Percentiles rank a stretch among this genome's conserved stretches.
phyloP scores from a whole-genome alignment of 2,329 filamentous ascomycete genomes.

The Chalara sp. region DNA sequence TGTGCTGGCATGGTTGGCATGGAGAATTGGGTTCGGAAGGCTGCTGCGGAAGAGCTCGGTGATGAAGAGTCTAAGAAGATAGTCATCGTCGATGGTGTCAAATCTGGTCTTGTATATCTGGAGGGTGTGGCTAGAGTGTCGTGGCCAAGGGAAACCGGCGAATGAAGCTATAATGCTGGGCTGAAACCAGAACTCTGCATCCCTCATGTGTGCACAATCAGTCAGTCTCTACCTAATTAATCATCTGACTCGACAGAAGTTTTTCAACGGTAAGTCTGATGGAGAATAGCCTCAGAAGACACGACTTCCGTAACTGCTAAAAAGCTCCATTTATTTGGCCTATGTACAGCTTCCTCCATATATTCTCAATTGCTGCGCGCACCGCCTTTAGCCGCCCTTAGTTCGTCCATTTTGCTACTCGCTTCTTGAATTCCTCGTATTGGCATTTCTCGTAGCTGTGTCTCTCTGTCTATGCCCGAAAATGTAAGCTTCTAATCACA shows the following conservation, averaged over 20 bases:
- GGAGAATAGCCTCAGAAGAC: too few relatives aligned
- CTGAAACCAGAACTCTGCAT: too few relatives aligned
- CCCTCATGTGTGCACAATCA: neutral
- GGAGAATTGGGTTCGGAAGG: constrained; percentile 66
- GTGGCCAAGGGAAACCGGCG: constrained; percentile 3
- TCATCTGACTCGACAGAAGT: too few relatives aligned
- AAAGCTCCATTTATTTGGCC: neutral
- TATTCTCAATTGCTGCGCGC: constrained; percentile 69
- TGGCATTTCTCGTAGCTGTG: constrained; percentile 99
- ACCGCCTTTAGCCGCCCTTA: constrained; percentile 78
- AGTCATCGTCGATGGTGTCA: constrained; percentile 73
- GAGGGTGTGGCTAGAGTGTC: constrained; percentile 17
- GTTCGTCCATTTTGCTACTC: constrained; percentile 96
- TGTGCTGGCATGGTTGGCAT: constrained; percentile 90
- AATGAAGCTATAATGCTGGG: neutral
- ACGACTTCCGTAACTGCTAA: too few relatives aligned
- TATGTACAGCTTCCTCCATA: constrained; percentile 12
- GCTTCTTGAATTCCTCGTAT: constrained; percentile 97
- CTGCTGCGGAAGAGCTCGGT: constrained; percentile 59
- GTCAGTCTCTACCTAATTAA: too few relatives aligned
- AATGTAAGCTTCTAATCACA: neutral
- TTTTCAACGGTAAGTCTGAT: too few relatives aligned
- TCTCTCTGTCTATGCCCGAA: constrained; percentile 67
- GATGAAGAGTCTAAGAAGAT: constrained; percentile 49
- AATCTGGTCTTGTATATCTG: constrained; percentile 48